Percentiles rank a stretch among this genome's conserved stretches.
phyloP scores from a whole-genome alignment of 140 eudicot genomes.

The Oenanthe javanica region DNA sequence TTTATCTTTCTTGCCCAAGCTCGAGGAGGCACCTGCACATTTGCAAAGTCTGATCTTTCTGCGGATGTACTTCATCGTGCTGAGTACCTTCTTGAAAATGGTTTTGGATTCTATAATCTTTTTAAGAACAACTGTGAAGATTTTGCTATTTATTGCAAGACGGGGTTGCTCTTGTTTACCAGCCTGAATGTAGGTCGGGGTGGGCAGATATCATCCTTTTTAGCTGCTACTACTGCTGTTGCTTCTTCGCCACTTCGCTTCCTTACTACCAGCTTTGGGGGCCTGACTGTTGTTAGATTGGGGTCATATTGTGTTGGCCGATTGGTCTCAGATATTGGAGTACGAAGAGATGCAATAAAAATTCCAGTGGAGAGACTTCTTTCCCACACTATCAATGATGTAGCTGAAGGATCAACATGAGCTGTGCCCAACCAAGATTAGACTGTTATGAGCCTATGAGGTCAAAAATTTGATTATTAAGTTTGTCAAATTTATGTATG shows the following conservation, averaged over 20 bases:
- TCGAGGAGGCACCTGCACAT: constrained; percentile 95
- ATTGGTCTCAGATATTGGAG: no score
- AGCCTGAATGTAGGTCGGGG: constrained; percentile 75
- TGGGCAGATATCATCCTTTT: constrained; percentile 55
- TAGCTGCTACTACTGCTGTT: constrained; percentile 69
- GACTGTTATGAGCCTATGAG: background rate
- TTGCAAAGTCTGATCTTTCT: constrained; percentile 62
- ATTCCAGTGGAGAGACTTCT: no score
- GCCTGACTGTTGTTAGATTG: no score
- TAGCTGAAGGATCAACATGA: constrained; percentile 12
- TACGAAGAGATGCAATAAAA: no score
- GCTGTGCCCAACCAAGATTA: constrained; percentile 21
- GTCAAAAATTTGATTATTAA: background rate
- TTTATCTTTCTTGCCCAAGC: constrained; percentile 72
- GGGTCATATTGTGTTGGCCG: no score
- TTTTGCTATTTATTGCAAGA: no score
- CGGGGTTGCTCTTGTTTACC: constrained; percentile 62
- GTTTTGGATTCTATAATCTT: constrained; percentile 71
- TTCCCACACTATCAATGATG: constrained; percentile 16
- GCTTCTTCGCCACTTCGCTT: constrained; percentile 76
- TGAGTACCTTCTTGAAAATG: constrained; percentile 60
- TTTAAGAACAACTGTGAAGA: constrained; percentile 95
- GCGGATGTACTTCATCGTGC: constrained; percentile 76
- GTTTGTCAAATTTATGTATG: background rate
- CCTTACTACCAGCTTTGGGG: constrained; percentile 69